Conservation (phyloP, 345 rosid species). For the Boechera divaricarpa region DNA sequence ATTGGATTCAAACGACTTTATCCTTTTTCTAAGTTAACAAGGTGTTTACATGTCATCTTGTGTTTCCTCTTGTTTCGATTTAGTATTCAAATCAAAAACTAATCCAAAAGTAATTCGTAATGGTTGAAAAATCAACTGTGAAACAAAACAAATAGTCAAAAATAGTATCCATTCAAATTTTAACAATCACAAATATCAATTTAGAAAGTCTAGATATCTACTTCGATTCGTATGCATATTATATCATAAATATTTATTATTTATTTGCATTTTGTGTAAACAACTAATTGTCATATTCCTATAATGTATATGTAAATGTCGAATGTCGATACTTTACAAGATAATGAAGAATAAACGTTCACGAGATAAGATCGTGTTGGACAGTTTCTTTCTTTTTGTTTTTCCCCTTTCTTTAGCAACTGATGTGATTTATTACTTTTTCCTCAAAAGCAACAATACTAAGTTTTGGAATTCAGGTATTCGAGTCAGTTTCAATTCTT, state of each 20-base stretch:
- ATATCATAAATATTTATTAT: background rate
- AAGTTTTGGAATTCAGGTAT: too few species aligned
- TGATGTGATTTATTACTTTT: too few species aligned
- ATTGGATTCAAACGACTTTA: constrained; percentile 5
- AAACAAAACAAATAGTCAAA: too few species aligned
- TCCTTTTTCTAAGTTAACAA: background rate
- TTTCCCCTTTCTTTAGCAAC: background rate
- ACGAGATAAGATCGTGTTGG: constrained; percentile 20
- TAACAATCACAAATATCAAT: too few species aligned
- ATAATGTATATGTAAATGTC: background rate
- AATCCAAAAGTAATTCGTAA: too few species aligned
- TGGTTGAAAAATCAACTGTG: too few species aligned
- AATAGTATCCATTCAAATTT: too few species aligned
- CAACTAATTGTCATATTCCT: background rate
- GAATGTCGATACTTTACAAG: background rate
- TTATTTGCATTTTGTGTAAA: background rate
- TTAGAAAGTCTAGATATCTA: too few species aligned
- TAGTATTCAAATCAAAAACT: too few species aligned
- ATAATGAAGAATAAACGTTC: constrained; percentile 10
- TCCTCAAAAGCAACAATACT: too few species aligned
- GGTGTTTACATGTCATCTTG: background rate
- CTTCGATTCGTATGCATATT: too few species aligned
- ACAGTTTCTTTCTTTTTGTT: background rate
- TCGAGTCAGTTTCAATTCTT: too few species aligned
- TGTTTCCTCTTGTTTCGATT: background rate